These are phyloP conservation scores for Pilatotrama ljubarskyi DNA, from an alignment of 768 basidiomycete species.

Conservation along the genomic window DNA sequence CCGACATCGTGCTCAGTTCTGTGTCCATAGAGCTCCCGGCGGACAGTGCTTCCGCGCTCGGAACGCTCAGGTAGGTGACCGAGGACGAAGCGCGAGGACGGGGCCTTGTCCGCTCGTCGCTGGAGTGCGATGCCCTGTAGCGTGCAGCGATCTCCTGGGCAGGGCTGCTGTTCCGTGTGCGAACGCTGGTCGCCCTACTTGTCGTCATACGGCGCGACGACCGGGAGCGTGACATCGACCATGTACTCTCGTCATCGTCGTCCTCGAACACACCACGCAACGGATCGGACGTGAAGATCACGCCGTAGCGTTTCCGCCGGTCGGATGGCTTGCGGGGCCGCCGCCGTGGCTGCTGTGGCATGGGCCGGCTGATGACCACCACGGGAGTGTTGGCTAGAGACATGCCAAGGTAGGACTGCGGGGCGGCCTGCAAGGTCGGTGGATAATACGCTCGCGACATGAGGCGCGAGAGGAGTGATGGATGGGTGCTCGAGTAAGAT, in stretches of 20 bases:
- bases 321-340: neutral
- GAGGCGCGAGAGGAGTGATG: neutral
- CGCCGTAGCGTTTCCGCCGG: constrained; percentile 12
- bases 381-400: constrained; percentile 17
- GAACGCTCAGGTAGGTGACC: constrained; percentile 11
- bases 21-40: constrained; percentile 8
- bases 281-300: constrained; percentile 11
- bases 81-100: constrained; percentile 5
- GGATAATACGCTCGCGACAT: constrained; percentile 15
- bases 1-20: constrained; percentile 1
- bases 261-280: constrained; percentile 4
- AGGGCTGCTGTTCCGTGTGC: constrained; percentile 18
- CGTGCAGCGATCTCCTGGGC: constrained; percentile 22
- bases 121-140: constrained; percentile 15
- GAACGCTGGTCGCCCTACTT: neutral
- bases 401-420: constrained; percentile 15
- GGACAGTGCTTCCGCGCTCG: neutral
- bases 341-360: constrained; percentile 16
- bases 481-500: constrained; percentile 5
- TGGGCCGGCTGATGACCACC: constrained; percentile 14
- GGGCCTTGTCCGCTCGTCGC: neutral
- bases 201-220: constrained; percentile 8
- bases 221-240: constrained; percentile 22
- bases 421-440: neutral
- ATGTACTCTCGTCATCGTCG: constrained; percentile 19